These are phyloP conservation scores for Exophiala alcalophila DNA, from an alignment of 2,329 filamentous ascomycete genomes.

Conservation along the genomic window DNA sequence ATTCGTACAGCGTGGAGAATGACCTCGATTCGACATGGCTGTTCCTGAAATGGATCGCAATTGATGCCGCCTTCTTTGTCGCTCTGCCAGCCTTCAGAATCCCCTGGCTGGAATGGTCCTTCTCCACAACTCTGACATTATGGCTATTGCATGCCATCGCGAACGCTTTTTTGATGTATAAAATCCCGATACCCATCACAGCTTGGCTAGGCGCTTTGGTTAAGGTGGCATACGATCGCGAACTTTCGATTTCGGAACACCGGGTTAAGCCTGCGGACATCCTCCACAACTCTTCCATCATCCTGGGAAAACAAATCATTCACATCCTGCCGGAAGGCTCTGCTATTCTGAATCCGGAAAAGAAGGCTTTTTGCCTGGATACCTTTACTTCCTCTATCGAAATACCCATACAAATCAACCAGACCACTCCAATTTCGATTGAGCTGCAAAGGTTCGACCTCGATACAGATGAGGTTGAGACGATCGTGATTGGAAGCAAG, in stretches of 20 bases:
- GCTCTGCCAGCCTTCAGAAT: conserved; percentile 83
- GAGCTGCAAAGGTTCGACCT: conserved; percentile 86
- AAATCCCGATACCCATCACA: conserved; percentile 74
- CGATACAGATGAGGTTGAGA: conserved; percentile 75
- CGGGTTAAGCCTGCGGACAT: conserved; percentile 85
- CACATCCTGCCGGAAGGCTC: conserved; percentile 97
- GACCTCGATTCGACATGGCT: conserved; percentile 84
- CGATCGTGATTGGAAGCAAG: conserved; percentile 68
- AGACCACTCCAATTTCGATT: conserved; percentile 82
- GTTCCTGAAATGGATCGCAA: conserved; percentile 87
- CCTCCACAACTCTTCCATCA: conserved; percentile 86
- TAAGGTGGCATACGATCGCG: conserved; percentile 85
- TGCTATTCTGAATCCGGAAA: conserved; percentile 79
- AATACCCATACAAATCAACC: conserved; percentile 88
- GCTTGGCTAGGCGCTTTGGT: conserved; percentile 69
- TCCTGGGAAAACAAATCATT: conserved; percentile 94
- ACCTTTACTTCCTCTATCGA: conserved; percentile 58
- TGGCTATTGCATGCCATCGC: conserved; percentile 69
- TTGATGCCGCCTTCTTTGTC: conserved; percentile 85
- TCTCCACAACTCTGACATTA: conserved; percentile 65
- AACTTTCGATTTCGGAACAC: conserved; percentile 88
- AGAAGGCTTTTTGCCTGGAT: conserved; percentile 77
- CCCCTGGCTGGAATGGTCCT: conserved; percentile 93
- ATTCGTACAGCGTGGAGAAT: conserved; percentile 76
- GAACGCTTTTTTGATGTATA: conserved; percentile 90